Conservation (phyloP, 73 alveolate genomes). For the Symbiodinium natans region DNA sequence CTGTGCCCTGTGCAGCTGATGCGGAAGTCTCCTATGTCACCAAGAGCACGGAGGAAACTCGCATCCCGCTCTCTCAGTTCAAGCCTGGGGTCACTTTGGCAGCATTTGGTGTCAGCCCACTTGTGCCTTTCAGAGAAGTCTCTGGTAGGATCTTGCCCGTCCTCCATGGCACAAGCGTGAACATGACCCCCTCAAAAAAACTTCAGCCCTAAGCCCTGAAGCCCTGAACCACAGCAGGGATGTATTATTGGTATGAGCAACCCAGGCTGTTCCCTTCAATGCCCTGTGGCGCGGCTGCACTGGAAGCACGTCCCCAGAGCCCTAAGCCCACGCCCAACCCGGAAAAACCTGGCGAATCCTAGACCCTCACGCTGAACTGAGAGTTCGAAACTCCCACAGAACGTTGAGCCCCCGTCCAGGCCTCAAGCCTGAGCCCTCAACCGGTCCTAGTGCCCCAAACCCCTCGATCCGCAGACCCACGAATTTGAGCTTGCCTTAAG, state of each 20-base stretch:
- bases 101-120: neutral
- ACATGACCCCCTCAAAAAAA: neutral
- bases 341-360: too few species aligned
- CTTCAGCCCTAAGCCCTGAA: neutral
- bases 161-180: neutral
- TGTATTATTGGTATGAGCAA: too few species aligned
- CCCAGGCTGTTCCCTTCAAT: constrained; percentile 87
- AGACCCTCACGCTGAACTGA: neutral
- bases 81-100: constrained; percentile 40
- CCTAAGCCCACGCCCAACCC: too few species aligned
- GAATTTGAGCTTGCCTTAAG: too few species aligned
- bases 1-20: constrained; percentile 47
- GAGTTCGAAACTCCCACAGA: neutral
- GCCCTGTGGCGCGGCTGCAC: constrained; percentile 30
- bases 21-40: constrained; percentile 90
- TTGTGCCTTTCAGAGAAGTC: neutral
- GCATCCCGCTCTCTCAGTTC: constrained; percentile 25
- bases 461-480: neutral
- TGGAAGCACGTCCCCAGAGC: neutral
- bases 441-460: neutral
- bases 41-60: constrained; percentile 50
- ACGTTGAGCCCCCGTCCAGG: too few species aligned
- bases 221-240: neutral
- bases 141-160: too few species aligned
- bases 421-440: neutral